Evolutionary conservation across 176 grass and related monocot species (phyloP).

Genomic region (Avena sativa): DNA sequence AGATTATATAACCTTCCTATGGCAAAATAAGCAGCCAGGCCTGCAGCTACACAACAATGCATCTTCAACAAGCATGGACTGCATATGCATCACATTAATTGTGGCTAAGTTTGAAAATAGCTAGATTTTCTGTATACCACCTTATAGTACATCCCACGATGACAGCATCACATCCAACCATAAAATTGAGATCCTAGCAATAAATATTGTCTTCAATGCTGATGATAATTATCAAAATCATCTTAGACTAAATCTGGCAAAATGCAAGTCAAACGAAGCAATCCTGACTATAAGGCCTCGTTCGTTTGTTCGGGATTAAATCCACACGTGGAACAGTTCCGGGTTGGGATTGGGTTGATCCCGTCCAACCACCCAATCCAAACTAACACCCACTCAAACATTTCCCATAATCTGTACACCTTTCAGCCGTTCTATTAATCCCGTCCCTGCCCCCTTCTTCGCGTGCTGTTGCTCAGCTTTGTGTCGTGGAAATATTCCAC

Average conservation of each 20-base stretch:
- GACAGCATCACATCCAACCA: constrained; percentile 1
- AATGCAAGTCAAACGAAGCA: constrained; percentile 18
- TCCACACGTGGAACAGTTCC: too few species aligned
- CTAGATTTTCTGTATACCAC: background rate
- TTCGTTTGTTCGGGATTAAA: too few species aligned
- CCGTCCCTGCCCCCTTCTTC: too few species aligned
- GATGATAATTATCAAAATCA: background rate
- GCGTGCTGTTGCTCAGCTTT: too few species aligned
- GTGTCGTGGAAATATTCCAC: too few species aligned
- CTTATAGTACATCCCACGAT: background rate
- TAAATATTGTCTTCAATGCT: constrained; percentile 23
- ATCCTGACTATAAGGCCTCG: background rate
- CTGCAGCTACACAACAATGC: background rate
- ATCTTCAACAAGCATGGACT: constrained; percentile 12
- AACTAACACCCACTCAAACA: too few species aligned
- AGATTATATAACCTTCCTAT: constrained; percentile 33
- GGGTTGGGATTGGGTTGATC: too few species aligned
- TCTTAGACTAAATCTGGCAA: constrained; percentile 6
- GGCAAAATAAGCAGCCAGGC: background rate
- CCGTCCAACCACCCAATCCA: too few species aligned
- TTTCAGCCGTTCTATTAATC: too few species aligned
- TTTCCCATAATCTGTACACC: too few species aligned
- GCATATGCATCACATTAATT: background rate
- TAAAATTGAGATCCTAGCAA: background rate
- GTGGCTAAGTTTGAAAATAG: constrained; percentile 6